Conservation (phyloP, 148 eudicot species). For the Fallopia convolvulus region DNA sequence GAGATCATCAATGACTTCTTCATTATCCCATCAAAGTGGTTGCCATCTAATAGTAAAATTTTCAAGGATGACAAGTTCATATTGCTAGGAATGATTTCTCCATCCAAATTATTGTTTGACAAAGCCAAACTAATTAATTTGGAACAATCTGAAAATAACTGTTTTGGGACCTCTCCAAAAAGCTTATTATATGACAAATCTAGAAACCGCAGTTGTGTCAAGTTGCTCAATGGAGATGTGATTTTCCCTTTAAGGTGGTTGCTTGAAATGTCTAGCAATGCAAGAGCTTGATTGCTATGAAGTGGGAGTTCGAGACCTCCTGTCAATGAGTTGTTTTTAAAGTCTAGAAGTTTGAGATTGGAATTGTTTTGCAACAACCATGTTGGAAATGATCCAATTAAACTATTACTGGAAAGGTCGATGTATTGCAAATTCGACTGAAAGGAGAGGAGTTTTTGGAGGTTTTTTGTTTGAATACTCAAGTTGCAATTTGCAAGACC, state of each 20-base stretch:
- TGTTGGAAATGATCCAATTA: slow-evolving; percentile 10
- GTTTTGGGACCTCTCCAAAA: background rate
- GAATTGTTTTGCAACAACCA: slow-evolving; percentile 19
- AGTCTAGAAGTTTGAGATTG: background rate
- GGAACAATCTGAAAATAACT: background rate
- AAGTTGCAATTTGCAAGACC: background rate
- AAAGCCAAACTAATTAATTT: background rate
- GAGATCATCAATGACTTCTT: background rate
- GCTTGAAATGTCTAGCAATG: background rate
- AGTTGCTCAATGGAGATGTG: slow-evolving; percentile 4
- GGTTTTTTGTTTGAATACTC: background rate
- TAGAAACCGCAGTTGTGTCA: background rate
- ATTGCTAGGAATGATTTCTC: background rate
- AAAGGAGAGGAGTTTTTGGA: background rate
- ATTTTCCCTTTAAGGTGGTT: slow-evolving; percentile 4
- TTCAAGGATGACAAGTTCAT: background rate
- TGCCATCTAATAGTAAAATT: background rate
- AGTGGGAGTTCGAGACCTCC: background rate
- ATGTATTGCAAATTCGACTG: background rate
- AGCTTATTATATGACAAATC: slow-evolving; percentile 16
- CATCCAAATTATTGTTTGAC: background rate
- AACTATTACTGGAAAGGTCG: slow-evolving; percentile 13
- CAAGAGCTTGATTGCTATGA: background rate
- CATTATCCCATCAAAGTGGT: background rate
- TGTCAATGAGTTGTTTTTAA: background rate